Percentiles rank a stretch among this genome's conserved stretches.
These are phyloP conservation scores for Daldinia vernicosa DNA, from an alignment of 495 filamentous ascomycete species.

Conservation along the genomic window DNA sequence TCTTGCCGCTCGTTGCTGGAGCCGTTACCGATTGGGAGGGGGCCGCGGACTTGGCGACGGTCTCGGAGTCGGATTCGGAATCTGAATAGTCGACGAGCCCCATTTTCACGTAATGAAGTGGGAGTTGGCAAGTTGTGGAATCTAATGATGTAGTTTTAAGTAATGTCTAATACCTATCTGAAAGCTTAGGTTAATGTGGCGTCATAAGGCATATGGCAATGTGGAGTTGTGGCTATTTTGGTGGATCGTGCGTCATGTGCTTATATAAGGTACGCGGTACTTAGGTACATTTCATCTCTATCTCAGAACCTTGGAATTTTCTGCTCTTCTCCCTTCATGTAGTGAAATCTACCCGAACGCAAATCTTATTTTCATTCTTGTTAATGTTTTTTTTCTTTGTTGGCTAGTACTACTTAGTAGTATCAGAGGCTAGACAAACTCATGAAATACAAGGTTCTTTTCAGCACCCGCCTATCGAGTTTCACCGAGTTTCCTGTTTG, in stretches of 20 bases:
- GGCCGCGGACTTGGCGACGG: slow-evolving; percentile 52
- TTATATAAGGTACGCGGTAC: not conserved
- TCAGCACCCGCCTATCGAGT: not conserved
- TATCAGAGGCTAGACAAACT: not conserved
- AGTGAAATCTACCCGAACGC: too few species aligned
- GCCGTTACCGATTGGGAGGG: slow-evolving; percentile 32
- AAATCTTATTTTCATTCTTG: not conserved
- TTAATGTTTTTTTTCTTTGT: not conserved
- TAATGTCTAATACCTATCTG: not conserved
- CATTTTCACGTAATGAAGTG: slow-evolving; percentile 58
- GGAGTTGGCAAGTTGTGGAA: slow-evolving; percentile 1
- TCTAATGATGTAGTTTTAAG: slow-evolving; percentile 18
- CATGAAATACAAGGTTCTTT: not conserved
- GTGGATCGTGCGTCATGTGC: not conserved
- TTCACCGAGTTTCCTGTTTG: not conserved
- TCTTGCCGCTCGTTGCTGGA: slow-evolving; percentile 53
- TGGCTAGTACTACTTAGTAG: not conserved
- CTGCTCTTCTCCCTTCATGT: not conserved
- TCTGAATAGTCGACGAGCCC: slow-evolving; percentile 84
- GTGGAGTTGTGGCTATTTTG: slow-evolving; percentile 20
- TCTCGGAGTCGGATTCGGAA: slow-evolving; percentile 77
- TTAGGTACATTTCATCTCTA: too few species aligned
- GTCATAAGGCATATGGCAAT: slow-evolving; percentile 19
- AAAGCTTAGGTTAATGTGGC: slow-evolving; percentile 31
- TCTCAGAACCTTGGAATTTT: not conserved